Evolutionary conservation across 208 protist genomes (phyloP).

Genomic region (Trypanosoma cruzi): DNA sequence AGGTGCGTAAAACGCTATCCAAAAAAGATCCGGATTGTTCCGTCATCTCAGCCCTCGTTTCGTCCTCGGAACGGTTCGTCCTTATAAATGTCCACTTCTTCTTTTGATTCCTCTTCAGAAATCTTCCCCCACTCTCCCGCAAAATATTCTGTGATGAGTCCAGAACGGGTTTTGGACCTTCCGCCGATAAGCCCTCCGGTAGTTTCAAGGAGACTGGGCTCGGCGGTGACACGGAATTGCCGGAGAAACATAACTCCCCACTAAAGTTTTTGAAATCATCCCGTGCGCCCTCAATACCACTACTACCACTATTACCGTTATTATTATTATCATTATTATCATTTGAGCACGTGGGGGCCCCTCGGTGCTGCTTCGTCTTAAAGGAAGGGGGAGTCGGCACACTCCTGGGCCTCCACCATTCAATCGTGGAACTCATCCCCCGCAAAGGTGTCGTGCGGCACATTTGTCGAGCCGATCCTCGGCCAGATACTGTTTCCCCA

Average conservation of each 20-base stretch:
- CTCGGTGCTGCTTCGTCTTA: neutral
- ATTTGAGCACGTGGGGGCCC: neutral
- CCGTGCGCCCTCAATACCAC: neutral
- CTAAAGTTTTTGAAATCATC: neutral
- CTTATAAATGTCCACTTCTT: neutral
- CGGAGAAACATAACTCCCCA: neutral
- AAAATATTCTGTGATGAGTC: neutral
- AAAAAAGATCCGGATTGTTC: neutral
- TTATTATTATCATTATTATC: neutral
- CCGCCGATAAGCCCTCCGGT: neutral
- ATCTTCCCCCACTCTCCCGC: neutral
- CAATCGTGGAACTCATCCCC: neutral
- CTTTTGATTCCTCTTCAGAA: neutral
- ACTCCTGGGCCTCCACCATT: neutral
- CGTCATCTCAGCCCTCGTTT: neutral
- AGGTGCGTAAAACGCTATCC: constrained; percentile 15
- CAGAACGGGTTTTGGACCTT: neutral
- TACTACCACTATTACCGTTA: neutral
- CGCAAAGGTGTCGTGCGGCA: neutral
- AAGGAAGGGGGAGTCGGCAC: neutral
- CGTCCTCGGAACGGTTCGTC: neutral
- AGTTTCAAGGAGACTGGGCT: neutral
- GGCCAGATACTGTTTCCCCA: neutral
- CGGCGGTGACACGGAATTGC: neutral
- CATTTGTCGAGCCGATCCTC: neutral